These are phyloP conservation scores for Termitomyces sp. DNA, from an alignment of 1,284 basidiomycete genomes.

Conservation along the genomic window DNA sequence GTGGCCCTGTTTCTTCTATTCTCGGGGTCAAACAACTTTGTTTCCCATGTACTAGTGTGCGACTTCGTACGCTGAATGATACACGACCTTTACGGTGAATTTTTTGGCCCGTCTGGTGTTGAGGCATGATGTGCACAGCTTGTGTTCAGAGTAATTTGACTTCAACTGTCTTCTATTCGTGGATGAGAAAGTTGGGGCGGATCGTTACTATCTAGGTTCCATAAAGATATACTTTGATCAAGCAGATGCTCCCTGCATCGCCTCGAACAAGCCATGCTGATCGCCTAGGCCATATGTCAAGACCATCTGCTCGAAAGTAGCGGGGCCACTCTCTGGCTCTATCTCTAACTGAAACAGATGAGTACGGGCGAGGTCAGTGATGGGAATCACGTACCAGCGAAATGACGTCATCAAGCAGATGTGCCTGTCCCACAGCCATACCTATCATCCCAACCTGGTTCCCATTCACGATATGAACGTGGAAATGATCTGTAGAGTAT, in stretches of 20 bases:
- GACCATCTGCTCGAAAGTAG: conserved; percentile 66
- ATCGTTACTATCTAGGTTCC: background rate
- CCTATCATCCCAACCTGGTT: conserved; percentile 60
- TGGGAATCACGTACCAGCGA: conserved; percentile 48
- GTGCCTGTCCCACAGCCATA: conserved; percentile 87
- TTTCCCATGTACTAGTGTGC: background rate
- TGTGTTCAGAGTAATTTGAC: background rate
- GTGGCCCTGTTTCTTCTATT: background rate
- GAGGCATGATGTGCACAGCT: background rate
- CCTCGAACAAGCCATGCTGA: conserved; percentile 66
- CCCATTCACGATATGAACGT: conserved; percentile 89
- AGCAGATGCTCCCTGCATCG: conserved; percentile 33
- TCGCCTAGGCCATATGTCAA: conserved; percentile 81
- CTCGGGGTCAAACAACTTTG: background rate
- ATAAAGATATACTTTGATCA: background rate
- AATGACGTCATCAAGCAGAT: conserved; percentile 90
- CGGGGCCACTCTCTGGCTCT: conserved; percentile 36
- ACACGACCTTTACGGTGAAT: background rate
- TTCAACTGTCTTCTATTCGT: background rate
- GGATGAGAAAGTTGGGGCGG: background rate
- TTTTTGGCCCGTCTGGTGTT: background rate
- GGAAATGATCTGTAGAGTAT: conserved; percentile 76
- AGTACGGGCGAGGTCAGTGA: background rate
- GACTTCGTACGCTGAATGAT: background rate
- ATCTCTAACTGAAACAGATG: conserved; percentile 52